Evolutionary conservation across 1,139 yeast genomes (phyloP).

Genomic region (Taiozyma onychis): DNA sequence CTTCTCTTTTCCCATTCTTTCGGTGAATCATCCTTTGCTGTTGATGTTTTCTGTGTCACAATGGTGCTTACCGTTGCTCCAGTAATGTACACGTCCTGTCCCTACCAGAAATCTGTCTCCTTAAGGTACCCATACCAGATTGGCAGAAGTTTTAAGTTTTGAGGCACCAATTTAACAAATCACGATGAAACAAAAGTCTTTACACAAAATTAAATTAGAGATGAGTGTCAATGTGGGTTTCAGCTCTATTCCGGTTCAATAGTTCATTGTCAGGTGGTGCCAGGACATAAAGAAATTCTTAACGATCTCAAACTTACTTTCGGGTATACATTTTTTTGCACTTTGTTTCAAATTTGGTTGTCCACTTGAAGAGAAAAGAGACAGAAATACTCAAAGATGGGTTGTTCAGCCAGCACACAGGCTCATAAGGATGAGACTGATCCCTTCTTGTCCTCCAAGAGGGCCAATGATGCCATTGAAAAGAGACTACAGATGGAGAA

Average conservation of each 20-base stretch:
- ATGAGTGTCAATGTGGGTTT: background rate
- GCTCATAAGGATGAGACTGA: conserved; percentile 40
- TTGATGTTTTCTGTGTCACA: too few relatives aligned
- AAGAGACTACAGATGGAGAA: conserved; percentile 52
- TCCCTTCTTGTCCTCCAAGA: conserved; percentile 44
- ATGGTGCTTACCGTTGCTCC: too few relatives aligned
- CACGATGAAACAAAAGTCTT: background rate
- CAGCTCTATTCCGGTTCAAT: too few relatives aligned
- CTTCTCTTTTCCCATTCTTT: too few relatives aligned
- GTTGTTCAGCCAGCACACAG: conserved; percentile 54
- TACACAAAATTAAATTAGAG: background rate
- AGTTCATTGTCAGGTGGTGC: too few relatives aligned
- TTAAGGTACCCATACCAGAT: background rate
- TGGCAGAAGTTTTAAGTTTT: background rate
- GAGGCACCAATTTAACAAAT: background rate
- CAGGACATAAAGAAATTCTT: too few relatives aligned
- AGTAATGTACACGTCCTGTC: background rate
- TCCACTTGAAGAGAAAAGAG: background rate
- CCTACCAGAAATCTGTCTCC: background rate
- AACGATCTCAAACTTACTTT: too few relatives aligned
- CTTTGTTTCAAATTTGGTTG: background rate
- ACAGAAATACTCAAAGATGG: conserved; percentile 12
- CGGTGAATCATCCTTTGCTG: too few relatives aligned
- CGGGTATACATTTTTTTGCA: background rate
- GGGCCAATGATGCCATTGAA: conserved; percentile 63